Evolutionary conservation across 192 early-diverging fungal genomes (phyloP).

Genomic region (Powellomyces hirtus): DNA sequence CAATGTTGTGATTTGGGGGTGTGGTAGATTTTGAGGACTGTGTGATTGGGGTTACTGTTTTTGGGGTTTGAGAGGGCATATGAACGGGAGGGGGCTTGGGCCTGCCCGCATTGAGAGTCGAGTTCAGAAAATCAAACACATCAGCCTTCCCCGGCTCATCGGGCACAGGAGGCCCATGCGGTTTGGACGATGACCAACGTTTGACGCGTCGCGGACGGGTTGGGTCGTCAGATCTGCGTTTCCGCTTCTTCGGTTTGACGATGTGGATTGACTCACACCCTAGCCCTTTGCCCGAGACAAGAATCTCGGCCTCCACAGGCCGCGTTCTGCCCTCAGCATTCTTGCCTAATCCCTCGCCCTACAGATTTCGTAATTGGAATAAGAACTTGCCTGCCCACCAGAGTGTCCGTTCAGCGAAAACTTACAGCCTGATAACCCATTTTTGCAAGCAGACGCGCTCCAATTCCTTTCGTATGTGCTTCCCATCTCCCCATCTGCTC

Average conservation of each 20-base stretch:
- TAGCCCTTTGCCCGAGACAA: slow-evolving; percentile 9
- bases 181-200: too few species aligned
- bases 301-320: slow-evolving; percentile 14
- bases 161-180: too few species aligned
- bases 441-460: slow-evolving; percentile 24
- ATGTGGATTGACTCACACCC: neutral
- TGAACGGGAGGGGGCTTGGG: neutral
- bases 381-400: too few species aligned
- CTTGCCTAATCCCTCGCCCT: slow-evolving; percentile 20
- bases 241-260: neutral
- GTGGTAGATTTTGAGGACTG: too few species aligned
- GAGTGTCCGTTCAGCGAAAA: too few species aligned
- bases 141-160: too few species aligned
- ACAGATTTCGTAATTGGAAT: neutral
- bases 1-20: too few species aligned
- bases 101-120: neutral
- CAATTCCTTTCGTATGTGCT: slow-evolving; percentile 29
- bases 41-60: neutral
- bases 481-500: slow-evolving; percentile 29
- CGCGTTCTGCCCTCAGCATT: slow-evolving; percentile 2
- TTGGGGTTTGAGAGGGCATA: neutral
- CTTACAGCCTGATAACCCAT: slow-evolving; percentile 28
- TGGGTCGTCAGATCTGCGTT: neutral
- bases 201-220: too few species aligned
- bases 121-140: slow-evolving; percentile 13